A percentile compares a stretch with the other conserved stretches of the same genome.
Conservation (phyloP, 306 rosid species). For the Ormosia semicastrata region DNA sequence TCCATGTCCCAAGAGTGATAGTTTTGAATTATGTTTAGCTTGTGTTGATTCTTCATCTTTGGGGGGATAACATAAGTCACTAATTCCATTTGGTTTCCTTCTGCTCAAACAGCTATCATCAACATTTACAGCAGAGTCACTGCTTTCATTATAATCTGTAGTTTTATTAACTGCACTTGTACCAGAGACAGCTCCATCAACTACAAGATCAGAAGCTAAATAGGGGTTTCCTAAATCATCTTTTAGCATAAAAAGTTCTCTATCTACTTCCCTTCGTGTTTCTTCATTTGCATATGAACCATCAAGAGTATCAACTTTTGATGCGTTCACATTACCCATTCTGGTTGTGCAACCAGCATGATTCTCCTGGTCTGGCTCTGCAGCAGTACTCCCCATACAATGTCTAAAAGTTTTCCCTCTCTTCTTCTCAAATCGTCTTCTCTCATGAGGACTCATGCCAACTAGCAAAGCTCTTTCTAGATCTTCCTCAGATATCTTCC, state of each 20-base stretch:
- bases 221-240: constrained; percentile 30
- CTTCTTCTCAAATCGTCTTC: constrained; percentile 71
- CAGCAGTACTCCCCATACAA: constrained; percentile 29
- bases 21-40: constrained; percentile 54
- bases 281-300: constrained; percentile 31
- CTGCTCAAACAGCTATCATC: constrained; percentile 25
- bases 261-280: constrained; percentile 19
- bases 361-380: constrained; percentile 40
- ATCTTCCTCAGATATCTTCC: constrained; percentile 79
- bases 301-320: constrained; percentile 32
- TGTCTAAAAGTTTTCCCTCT: constrained; percentile 58
- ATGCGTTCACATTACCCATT: constrained; percentile 21
- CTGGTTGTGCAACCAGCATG: constrained; percentile 26
- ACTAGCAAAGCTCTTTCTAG: constrained; percentile 74
- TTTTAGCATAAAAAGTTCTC: constrained; percentile 23
- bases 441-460: constrained; percentile 90
- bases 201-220: constrained; percentile 36
- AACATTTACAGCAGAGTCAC: constrained; percentile 27
- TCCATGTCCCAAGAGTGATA: constrained; percentile 90
- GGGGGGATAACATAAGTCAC: constrained; percentile 16
- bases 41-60: constrained; percentile 33
- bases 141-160: constrained; percentile 20
- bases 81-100: constrained; percentile 35
- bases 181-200: constrained; percentile 37
- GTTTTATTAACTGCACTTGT: constrained; percentile 21